Base-by-base conservation (phyloP, 345 rosid species). In the Streptanthus diversifolius region DNA sequence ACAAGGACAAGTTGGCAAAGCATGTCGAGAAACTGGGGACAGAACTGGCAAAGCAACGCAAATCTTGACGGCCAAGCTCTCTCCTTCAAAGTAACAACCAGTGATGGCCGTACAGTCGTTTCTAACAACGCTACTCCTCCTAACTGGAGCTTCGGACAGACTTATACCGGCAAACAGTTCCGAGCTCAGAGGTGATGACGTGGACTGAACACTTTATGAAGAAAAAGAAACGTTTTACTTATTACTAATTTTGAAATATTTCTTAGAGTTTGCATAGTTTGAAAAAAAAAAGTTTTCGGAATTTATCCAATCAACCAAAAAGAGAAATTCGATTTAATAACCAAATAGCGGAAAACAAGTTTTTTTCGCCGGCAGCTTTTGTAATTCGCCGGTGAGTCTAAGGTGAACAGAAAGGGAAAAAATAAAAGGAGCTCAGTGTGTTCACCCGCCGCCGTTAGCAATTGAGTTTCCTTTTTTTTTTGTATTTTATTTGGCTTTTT, bases 21-120 rank as follows among this genome's bases (percentile, higher is more conserved):
- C 15, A 78, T 86, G 88, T 84, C 86, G 3, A 75, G 88, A 35
- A 86, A 86, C 60, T 86, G 90, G 90, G 90, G 90, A 30, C 86
- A 82, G 64, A 86, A 86, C 35, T 86, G 90, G 90, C 90, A 86
- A 67, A 84, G 85, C 82, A 86, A 84, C 37, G 58, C 81, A 14
- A 69, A 80, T 19, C 88, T 86, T 3, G 75, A 84, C 15, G 90
- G 85, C 13, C 88, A 86, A 74, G 55, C 85, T 54, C 86, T 86
- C 40, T 86, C 90, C 3, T 84, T 84, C 67, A 81, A 77, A 83
- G 84, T 86, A 61, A 79, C 83, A 21, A 84, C 84, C 3, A 84
- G 86, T 22, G 88, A 86, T 63, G 86, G 86, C n/a, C 77, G 74
- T 61, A 53, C 82, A 0, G 61, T 82, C 4, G 47, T 80, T 32